A percentile compares a stretch with the other conserved stretches of the same genome.
These are phyloP conservation scores for Lagenidium sp. DNA, from an alignment of 352 stramenopile species.

Conservation along the genomic window DNA sequence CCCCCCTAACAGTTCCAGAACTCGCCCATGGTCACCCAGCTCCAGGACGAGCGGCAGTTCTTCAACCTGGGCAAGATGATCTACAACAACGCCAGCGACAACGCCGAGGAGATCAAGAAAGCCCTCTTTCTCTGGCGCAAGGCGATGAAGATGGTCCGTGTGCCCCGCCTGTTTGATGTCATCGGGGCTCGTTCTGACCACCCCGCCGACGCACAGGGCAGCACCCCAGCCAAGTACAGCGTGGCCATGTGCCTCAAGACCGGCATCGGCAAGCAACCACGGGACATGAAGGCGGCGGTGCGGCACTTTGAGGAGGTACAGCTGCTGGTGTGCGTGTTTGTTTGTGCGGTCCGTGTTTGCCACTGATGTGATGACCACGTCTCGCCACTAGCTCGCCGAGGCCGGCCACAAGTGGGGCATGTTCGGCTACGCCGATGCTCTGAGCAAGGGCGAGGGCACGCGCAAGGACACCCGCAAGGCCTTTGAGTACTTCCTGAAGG, in stretches of 20 bases:
- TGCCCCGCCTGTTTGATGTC: not conserved
- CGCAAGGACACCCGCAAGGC: constrained; percentile 67
- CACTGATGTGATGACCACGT: no score
- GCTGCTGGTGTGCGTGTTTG: not conserved
- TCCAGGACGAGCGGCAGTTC: constrained; percentile 48
- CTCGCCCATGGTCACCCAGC: constrained; percentile 42
- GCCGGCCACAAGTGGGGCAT: constrained; percentile 62
- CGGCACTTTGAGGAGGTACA: constrained; percentile 73
- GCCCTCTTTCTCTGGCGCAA: constrained; percentile 72
- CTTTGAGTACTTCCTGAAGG: constrained; percentile 70
- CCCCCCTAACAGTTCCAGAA: constrained; percentile 55
- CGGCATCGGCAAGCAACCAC: constrained; percentile 55
- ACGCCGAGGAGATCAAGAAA: constrained; percentile 55
- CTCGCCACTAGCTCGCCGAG: constrained; percentile 34
- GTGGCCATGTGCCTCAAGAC: constrained; percentile 79
- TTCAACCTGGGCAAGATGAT: constrained; percentile 78
- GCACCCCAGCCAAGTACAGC: constrained; percentile 78
- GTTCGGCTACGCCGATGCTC: constrained; percentile 72
- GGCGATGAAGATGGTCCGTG: constrained; percentile 60
- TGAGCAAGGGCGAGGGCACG: constrained; percentile 66
- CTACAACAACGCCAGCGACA: constrained; percentile 64
- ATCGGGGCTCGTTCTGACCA: not conserved
- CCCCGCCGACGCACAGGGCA: constrained; percentile 28
- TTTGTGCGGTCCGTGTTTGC: no score
- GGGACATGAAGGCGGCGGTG: constrained; percentile 34